phyloP scores from a whole-genome alignment of 306 rosid species.

The Quercus ilex region DNA sequence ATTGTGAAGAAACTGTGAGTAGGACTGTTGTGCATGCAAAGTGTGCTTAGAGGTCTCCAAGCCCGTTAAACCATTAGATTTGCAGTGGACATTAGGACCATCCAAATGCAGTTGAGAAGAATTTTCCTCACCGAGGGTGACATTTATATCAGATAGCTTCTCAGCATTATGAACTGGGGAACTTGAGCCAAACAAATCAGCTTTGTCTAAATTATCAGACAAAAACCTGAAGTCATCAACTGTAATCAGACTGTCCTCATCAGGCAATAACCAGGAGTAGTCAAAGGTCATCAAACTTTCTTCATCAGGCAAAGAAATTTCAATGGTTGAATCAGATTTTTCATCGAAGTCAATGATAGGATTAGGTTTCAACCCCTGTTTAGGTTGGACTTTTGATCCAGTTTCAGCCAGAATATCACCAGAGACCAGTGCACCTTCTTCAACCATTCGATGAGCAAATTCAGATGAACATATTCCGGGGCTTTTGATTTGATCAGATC shows the following conservation, averaged over 20 bases:
- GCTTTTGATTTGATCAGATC: not conserved
- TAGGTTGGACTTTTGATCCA: conserved; percentile 11
- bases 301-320: conserved; percentile 52
- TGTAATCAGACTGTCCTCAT: conserved; percentile 13
- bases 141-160: conserved; percentile 28
- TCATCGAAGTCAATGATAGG: conserved; percentile 22
- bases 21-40: conserved; percentile 11
- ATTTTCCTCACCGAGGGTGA: conserved; percentile 29
- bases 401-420: not conserved
- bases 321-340: conserved; percentile 17
- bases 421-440: conserved; percentile 4
- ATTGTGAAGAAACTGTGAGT: conserved; percentile 7
- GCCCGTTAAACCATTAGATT: conserved; percentile 3
- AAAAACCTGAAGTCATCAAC: conserved; percentile 29
- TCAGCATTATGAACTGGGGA: conserved; percentile 28
- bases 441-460: not conserved
- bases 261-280: conserved; percentile 25
- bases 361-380: conserved; percentile 19
- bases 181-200: conserved; percentile 23
- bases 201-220: conserved; percentile 18
- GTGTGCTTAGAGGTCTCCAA: conserved; percentile 3
- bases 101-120: conserved; percentile 11
- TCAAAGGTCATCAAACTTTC: conserved; percentile 54
- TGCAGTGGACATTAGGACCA: conserved; percentile 9
- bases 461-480: not conserved